phyloP scores from a whole-genome alignment of 495 filamentous ascomycete genomes.

The Aspergillus wentii region DNA sequence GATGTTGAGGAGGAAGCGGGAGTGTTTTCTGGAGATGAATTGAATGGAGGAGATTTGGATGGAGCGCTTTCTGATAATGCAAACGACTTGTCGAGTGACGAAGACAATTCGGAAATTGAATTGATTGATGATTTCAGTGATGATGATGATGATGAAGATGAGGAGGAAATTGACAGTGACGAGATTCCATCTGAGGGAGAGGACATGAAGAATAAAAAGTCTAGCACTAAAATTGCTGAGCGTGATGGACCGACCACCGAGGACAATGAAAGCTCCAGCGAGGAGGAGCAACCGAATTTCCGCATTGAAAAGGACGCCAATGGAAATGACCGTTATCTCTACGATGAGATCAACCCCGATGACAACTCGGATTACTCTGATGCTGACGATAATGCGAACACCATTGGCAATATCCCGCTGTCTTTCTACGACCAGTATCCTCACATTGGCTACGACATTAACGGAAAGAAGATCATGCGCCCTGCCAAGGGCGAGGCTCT shows the following conservation, averaged over 20 bases:
- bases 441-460: conserved; percentile 98
- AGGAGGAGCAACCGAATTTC: conserved; percentile 34
- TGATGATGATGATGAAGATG: conserved; percentile 34
- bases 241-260: conserved; percentile 7
- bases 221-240: conserved; percentile 11
- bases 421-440: conserved; percentile 96
- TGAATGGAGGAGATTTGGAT: conserved; percentile 57
- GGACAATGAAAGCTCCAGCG: conserved; percentile 13
- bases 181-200: conserved; percentile 47
- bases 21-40: conserved; percentile 59
- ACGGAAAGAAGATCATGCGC: conserved; percentile 95
- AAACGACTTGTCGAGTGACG: conserved; percentile 40
- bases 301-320: conserved; percentile 61
- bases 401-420: conserved; percentile 90
- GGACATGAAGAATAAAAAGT: conserved; percentile 15
- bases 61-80: conserved; percentile 61
- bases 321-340: conserved; percentile 70
- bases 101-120: conserved; percentile 41
- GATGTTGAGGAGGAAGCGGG: conserved; percentile 48
- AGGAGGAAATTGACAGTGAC: conserved; percentile 45
- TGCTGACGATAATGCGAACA: conserved; percentile 72
- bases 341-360: conserved; percentile 86
- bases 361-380: conserved; percentile 96
- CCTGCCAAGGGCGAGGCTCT: conserved; percentile 91
- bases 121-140: conserved; percentile 42